Conservation (phyloP, 345 rosid genomes). For the Euphorbia tirucalli region DNA sequence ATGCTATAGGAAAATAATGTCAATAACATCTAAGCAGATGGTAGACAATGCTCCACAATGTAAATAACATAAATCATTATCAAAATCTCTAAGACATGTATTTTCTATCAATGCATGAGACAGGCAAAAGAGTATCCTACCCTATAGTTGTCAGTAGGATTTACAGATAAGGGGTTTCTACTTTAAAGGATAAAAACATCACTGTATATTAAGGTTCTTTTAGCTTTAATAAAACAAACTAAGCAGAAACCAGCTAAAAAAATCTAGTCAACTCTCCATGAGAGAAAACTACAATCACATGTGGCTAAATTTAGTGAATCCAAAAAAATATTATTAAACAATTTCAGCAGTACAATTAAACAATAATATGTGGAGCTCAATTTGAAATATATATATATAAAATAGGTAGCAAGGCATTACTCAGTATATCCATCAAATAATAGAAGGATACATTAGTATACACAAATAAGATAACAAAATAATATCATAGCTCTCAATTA, state of each 20-base stretch:
- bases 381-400: conserved; percentile 1
- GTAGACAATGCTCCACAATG: neutral
- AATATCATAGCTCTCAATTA: conserved; percentile 33
- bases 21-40: neutral
- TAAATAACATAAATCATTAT: neutral
- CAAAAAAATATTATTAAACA: too few relatives aligned
- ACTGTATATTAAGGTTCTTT: neutral
- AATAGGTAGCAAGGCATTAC: neutral
- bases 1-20: neutral
- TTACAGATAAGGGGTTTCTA: neutral
- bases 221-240: neutral
- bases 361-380: neutral
- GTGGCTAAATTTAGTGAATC: neutral
- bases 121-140: neutral
- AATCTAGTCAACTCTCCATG: neutral
- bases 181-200: neutral
- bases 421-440: neutral
- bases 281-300: neutral
- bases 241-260: neutral
- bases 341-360: neutral
- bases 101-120: conserved; percentile 7
- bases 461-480: conserved; percentile 11
- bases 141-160: neutral
- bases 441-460: neutral
- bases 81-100: neutral